Conservation (phyloP, 83 land plant genomes). For the Picea abies region DNA sequence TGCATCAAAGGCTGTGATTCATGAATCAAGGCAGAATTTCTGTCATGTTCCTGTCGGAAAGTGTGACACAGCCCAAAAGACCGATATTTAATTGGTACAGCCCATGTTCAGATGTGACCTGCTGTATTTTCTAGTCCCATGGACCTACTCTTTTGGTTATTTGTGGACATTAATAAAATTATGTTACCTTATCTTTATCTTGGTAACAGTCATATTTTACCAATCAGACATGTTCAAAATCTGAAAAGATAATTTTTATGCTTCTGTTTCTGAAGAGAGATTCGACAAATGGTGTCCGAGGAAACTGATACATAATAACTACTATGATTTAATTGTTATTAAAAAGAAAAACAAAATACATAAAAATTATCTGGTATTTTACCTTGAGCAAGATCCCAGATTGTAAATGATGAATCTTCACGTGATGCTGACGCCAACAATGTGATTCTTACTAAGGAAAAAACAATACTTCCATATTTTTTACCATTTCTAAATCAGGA, state of each 20-base stretch:
- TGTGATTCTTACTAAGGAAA: constrained; percentile 26
- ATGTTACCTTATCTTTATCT: too few relatives aligned
- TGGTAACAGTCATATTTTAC: not conserved
- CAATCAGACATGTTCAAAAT: not conserved
- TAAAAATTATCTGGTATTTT: not conserved
- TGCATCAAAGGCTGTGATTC: too few relatives aligned
- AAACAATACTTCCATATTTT: constrained; percentile 5
- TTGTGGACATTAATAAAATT: too few relatives aligned
- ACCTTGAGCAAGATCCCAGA: constrained; percentile 98
- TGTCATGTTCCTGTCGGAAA: not conserved
- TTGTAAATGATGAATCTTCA: constrained; percentile 79
- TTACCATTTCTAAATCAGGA: not conserved
- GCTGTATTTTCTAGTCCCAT: too few relatives aligned
- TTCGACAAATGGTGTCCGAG: not conserved
- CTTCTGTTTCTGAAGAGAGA: not conserved
- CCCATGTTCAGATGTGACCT: too few relatives aligned
- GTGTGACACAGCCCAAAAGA: not conserved
- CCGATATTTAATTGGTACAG: not conserved
- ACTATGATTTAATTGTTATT: not conserved
- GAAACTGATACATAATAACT: not conserved
- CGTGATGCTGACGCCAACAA: constrained; percentile 85
- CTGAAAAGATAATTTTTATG: not conserved
- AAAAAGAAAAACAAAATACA: not conserved
- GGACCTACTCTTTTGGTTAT: too few relatives aligned
- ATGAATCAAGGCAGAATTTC: not conserved